These are phyloP conservation scores for Sequoia sempervirens DNA, from an alignment of 75 land plant genomes.

Conservation along the genomic window DNA sequence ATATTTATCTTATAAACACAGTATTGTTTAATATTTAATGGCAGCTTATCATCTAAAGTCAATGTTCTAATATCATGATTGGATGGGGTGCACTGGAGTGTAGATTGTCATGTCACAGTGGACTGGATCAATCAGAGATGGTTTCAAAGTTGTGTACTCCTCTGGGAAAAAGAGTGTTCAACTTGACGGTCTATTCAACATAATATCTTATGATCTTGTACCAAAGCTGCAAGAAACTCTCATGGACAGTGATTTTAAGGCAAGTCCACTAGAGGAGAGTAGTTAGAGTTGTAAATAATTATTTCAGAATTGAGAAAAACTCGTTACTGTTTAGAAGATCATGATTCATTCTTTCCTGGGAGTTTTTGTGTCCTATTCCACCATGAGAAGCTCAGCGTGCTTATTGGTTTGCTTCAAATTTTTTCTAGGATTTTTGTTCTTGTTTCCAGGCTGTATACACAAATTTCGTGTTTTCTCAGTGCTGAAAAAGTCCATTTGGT, in stretches of 20 bases:
- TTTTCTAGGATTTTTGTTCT: not conserved
- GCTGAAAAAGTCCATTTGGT: not conserved
- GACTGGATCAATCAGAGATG: slow-evolving; percentile 64
- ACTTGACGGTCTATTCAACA: slow-evolving; percentile 88
- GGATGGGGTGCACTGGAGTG: not conserved
- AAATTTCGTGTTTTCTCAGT: not conserved
- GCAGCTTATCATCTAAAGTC: not conserved
- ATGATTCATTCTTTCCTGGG: not conserved
- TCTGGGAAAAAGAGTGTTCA: slow-evolving; percentile 40
- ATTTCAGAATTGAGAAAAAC: not conserved
- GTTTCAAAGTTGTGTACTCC: slow-evolving; percentile 68
- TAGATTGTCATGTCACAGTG: slow-evolving; percentile 86
- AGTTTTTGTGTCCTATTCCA: not conserved
- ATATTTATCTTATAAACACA: not conserved
- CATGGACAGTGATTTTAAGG: slow-evolving; percentile 66
- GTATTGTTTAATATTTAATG: not conserved
- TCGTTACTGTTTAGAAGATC: not conserved
- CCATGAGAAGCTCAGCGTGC: not conserved
- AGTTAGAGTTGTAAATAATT: not conserved
- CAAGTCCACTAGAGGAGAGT: slow-evolving; percentile 4
- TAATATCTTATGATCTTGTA: slow-evolving; percentile 85
- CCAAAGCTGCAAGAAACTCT: slow-evolving; percentile 57
- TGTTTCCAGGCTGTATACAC: not conserved
- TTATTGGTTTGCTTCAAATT: not conserved
- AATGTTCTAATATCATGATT: not conserved